Evolutionary conservation across 2,329 filamentous ascomycete genomes (phyloP).

Genomic region (Pseudocercospora eumusae): DNA sequence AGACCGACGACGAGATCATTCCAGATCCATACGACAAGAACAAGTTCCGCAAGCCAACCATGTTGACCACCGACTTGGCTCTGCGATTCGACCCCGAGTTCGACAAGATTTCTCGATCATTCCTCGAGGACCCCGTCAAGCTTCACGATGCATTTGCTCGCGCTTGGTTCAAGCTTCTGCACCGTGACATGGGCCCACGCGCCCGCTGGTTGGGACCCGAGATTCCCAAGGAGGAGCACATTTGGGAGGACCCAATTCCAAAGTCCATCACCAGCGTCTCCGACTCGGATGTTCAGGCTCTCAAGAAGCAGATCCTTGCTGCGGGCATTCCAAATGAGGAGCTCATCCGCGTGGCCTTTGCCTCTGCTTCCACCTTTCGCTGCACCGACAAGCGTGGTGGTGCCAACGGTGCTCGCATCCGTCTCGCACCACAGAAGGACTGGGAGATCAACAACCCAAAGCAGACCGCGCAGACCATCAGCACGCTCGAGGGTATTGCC

Average conservation of each 20-base stretch:
- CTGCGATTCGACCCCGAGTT: constrained; percentile 71
- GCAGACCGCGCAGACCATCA: constrained; percentile 64
- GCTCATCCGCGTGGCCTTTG: constrained; percentile 68
- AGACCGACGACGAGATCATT: constrained; percentile 66
- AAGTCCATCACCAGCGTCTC: constrained; percentile 58
- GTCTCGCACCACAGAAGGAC: constrained; percentile 68
- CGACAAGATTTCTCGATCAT: constrained; percentile 73
- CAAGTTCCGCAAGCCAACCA: constrained; percentile 73
- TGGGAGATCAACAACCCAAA: constrained; percentile 75
- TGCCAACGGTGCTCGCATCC: constrained; percentile 77
- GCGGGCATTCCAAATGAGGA: constrained; percentile 62
- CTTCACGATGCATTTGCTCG: constrained; percentile 68
- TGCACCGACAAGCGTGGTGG: constrained; percentile 78
- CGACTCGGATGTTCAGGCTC: constrained; percentile 61
- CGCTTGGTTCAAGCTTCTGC: constrained; percentile 82
- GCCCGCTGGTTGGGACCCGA: constrained; percentile 73
- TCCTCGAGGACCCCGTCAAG: constrained; percentile 67
- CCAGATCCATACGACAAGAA: constrained; percentile 69
- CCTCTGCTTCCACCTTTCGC: constrained; percentile 71
- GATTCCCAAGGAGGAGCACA: constrained; percentile 66
- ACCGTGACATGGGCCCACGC: constrained; percentile 75
- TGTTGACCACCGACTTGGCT: constrained; percentile 74
- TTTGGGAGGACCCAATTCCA: constrained; percentile 76
- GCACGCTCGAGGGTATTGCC: constrained; percentile 65
- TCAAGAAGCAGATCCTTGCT: constrained; percentile 69